These are phyloP conservation scores for Magnaporthales sp. DNA, from an alignment of 2,329 filamentous ascomycete genomes.

Conservation along the genomic window DNA sequence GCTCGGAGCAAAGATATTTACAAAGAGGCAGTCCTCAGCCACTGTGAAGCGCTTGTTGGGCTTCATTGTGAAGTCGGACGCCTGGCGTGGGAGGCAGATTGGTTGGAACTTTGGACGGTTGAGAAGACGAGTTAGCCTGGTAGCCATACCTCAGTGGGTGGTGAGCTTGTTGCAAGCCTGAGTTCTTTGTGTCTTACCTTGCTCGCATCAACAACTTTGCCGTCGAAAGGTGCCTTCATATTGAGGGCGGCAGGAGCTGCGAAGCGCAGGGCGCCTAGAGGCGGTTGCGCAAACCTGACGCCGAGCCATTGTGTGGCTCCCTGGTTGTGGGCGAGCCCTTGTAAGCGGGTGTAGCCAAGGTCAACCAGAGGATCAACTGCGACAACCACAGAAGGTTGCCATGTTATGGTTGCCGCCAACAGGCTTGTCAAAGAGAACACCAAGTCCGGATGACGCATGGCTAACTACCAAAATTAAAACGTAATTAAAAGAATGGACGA, in stretches of 20 bases:
- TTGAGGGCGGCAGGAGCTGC: constrained; percentile 55
- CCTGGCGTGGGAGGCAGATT: constrained; percentile 19
- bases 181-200: constrained; percentile 27
- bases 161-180: background rate
- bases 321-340: constrained; percentile 42
- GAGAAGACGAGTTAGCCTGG: background rate
- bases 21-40: constrained; percentile 61
- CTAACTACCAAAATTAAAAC: background rate
- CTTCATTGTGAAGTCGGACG: constrained; percentile 12
- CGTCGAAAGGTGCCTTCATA: constrained; percentile 20
- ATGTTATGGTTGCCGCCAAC: background rate
- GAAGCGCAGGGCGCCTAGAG: constrained; percentile 58
- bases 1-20: constrained; percentile 55
- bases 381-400: background rate
- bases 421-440: background rate
- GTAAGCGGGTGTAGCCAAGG: constrained; percentile 59
- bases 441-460: background rate
- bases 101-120: constrained; percentile 13
- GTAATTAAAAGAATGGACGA: background rate
- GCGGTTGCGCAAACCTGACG: constrained; percentile 65
- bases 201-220: constrained; percentile 35
- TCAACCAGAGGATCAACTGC: constrained; percentile 36
- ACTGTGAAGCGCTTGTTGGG: constrained; percentile 20
- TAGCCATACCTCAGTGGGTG: background rate
- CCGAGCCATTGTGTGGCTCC: constrained; percentile 66